Percentiles rank a stretch among this genome's conserved stretches.
These are phyloP conservation scores for Ophiorrhiza pumila DNA, from an alignment of 257 asterid species.

Conservation along the genomic window DNA sequence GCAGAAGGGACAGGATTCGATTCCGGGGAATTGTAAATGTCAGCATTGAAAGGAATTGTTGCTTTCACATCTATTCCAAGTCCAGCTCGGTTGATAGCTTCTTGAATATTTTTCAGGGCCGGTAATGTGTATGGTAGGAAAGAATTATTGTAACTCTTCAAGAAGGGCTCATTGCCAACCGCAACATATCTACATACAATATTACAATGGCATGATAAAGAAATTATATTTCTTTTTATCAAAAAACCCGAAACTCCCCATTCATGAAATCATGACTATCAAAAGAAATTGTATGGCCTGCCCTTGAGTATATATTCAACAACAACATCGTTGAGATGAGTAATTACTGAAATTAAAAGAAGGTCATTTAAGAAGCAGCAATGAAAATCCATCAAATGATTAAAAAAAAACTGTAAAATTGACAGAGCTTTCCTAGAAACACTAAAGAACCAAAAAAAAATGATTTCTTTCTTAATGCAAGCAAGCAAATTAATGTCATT, in stretches of 20 bases:
- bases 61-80: slow-evolving; percentile 64
- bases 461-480: not conserved
- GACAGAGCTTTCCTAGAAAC: not conserved
- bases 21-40: slow-evolving; percentile 75
- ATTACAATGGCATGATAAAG: not conserved
- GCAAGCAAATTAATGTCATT: not conserved
- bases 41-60: slow-evolving; percentile 82
- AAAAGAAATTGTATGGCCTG: not conserved
- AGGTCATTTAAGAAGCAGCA: not conserved
- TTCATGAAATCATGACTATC: not conserved
- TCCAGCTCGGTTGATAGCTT: slow-evolving; percentile 72
- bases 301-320: not conserved
- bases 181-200: slow-evolving; percentile 74
- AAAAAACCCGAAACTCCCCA: not conserved
- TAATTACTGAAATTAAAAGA: not conserved
- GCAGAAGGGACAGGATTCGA: slow-evolving; percentile 86
- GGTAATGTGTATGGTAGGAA: slow-evolving; percentile 62
- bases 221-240: not conserved
- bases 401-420: not conserved
- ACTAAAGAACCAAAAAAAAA: not conserved
- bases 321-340: no score
- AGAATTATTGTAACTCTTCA: slow-evolving; percentile 64
- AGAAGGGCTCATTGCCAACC: slow-evolving; percentile 93
- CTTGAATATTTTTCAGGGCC: slow-evolving; percentile 71
- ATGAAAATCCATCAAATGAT: not conserved